A percentile compares a stretch with the other conserved stretches of the same genome.
Conservation (phyloP, 176 grass and related monocot species). For the Lolium perenne region DNA sequence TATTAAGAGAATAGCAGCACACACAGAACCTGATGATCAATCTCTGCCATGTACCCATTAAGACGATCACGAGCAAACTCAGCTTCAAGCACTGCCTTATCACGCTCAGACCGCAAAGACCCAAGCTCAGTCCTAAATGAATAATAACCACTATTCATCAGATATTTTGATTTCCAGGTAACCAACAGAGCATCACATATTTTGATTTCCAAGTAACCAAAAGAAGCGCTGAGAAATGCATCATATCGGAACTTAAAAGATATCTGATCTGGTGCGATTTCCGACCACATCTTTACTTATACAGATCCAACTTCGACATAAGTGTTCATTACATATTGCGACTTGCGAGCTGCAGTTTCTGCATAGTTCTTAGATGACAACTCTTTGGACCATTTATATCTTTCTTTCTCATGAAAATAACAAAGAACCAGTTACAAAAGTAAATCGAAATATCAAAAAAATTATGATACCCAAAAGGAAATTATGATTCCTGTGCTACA, state of each 20-base stretch:
- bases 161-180: background rate
- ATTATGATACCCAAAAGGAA: background rate
- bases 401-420: background rate
- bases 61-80: conserved; percentile 84
- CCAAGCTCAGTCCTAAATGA: conserved; percentile 63
- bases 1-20: conserved; percentile 10
- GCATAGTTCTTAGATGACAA: background rate
- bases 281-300: background rate
- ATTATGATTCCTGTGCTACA: background rate
- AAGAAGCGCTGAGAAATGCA: background rate
- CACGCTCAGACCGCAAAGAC: conserved; percentile 67
- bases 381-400: background rate
- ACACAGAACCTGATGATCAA: conserved; percentile 84
- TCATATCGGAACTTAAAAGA: background rate
- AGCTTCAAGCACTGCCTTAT: conserved; percentile 80
- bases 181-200: background rate
- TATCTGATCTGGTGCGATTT: background rate
- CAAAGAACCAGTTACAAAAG: background rate
- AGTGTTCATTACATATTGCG: background rate
- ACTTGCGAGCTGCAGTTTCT: background rate
- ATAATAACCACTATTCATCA: conserved; percentile 27
- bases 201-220: background rate
- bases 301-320: background rate
- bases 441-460: conserved; percentile 17
- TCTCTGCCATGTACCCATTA: conserved; percentile 71